Evolutionary conservation across 73 alveolate genomes (phyloP).

Genomic region (Breviolum minutum): DNA sequence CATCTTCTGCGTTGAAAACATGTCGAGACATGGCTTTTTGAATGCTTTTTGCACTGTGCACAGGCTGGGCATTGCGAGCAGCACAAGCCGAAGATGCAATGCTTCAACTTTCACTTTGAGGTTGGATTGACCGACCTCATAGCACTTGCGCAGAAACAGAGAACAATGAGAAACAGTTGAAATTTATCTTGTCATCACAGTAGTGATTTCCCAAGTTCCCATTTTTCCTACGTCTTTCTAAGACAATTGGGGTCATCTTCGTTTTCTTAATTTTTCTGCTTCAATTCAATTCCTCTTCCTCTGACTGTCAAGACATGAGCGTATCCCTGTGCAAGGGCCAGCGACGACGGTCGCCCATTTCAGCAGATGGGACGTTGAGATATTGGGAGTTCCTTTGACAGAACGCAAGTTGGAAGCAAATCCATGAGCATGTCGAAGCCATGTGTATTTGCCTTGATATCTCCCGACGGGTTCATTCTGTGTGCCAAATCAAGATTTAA

Average conservation of each 20-base stretch:
- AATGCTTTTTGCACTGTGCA: too few species aligned
- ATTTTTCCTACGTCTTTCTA: too few species aligned
- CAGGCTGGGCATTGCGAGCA: conserved; percentile 93
- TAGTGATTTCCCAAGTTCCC: not conserved
- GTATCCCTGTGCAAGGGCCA: conserved; percentile 35
- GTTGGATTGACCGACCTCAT: not conserved
- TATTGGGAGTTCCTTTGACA: conserved; percentile 69
- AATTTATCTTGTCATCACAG: not conserved
- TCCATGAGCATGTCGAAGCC: not conserved
- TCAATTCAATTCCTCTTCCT: not conserved
- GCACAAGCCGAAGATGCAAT: conserved; percentile 92
- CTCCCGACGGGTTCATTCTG: too few species aligned
- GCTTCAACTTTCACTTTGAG: conserved; percentile 91
- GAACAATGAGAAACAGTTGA: too few species aligned
- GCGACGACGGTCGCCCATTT: conserved; percentile 72
- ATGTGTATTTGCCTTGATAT: not conserved
- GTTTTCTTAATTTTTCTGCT: not conserved
- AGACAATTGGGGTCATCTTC: too few species aligned
- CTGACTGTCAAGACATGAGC: not conserved
- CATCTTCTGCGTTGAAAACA: not conserved
- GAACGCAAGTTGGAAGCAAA: not conserved
- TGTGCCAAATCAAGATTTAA: too few species aligned
- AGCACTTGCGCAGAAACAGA: not conserved
- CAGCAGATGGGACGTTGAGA: conserved; percentile 42
- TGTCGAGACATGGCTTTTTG: not conserved